Evolutionary conservation across 306 rosid species (phyloP).

Genomic region (Sicyos baderoa): DNA sequence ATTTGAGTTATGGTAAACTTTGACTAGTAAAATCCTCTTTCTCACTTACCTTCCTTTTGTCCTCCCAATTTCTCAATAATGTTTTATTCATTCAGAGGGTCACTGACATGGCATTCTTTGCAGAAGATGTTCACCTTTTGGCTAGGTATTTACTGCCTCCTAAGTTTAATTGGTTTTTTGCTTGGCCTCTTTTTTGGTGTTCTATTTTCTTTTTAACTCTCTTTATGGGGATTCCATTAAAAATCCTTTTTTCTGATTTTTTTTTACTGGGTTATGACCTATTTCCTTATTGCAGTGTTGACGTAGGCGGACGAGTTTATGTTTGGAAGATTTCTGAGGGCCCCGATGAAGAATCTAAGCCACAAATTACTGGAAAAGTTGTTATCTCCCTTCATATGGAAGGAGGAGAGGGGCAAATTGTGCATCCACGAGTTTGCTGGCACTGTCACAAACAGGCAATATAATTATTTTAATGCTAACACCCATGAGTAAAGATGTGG

Average conservation of each 20-base stretch:
- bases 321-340: constrained; percentile 97
- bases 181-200: not conserved
- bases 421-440: constrained; percentile 92
- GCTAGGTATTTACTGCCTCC: constrained; percentile 60
- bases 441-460: constrained; percentile 95
- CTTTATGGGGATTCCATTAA: not conserved
- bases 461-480: constrained; percentile 11
- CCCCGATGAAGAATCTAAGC: constrained; percentile 84
- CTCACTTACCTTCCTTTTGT: not conserved
- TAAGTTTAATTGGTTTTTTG: not conserved
- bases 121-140: constrained; percentile 98
- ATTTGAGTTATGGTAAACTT: not conserved
- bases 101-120: constrained; percentile 96
- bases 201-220: too few species aligned
- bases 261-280: constrained; percentile 21
- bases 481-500: not conserved
- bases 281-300: constrained; percentile 60
- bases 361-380: constrained; percentile 73
- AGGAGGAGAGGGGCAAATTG: constrained; percentile 59
- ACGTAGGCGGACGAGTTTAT: constrained; percentile 74
- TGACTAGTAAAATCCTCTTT: not conserved
- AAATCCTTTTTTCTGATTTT: not conserved
- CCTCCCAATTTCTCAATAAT: constrained; percentile 1
- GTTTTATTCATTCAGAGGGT: constrained; percentile 65
- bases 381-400: constrained; percentile 67